A percentile compares a stretch with the other conserved stretches of the same genome.
These are phyloP conservation scores for Quercus bicolor DNA, from an alignment of 306 rosid species.

Conservation along the genomic window DNA sequence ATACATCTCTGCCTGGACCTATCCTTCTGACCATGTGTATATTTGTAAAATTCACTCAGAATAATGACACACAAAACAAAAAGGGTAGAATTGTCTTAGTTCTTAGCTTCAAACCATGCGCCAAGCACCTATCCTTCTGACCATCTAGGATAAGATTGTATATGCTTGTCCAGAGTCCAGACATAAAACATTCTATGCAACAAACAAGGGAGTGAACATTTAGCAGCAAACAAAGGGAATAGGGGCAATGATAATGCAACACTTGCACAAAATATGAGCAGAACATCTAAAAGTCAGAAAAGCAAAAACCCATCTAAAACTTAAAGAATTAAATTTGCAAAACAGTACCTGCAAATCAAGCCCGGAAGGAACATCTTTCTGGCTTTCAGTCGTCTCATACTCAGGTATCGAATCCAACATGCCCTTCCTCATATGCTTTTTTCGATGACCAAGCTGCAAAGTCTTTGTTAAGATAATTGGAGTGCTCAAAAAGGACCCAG, in stretches of 20 bases:
- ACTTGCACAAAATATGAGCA: slow-evolving; percentile 8
- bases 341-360: slow-evolving; percentile 51
- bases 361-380: slow-evolving; percentile 31
- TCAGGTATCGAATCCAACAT: slow-evolving; percentile 67
- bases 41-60: background rate
- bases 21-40: too few relatives aligned
- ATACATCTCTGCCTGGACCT: background rate
- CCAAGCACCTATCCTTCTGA: background rate
- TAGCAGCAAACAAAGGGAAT: slow-evolving; percentile 6
- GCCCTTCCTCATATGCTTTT: slow-evolving; percentile 47
- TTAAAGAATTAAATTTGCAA: background rate
- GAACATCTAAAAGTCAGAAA: background rate
- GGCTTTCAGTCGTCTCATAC: slow-evolving; percentile 49
- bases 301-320: slow-evolving; percentile 3
- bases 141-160: background rate
- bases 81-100: background rate
- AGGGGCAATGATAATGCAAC: background rate
- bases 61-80: background rate
- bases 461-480: slow-evolving; percentile 76
- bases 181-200: slow-evolving; percentile 10
- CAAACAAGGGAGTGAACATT: background rate
- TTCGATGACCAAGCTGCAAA: slow-evolving; percentile 45
- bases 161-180: slow-evolving; percentile 7
- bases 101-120: background rate
- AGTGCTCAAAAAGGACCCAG: slow-evolving; percentile 63